These are phyloP conservation scores for Penicillium sp. DNA, from an alignment of 2,329 filamentous ascomycete species.

Conservation along the genomic window DNA sequence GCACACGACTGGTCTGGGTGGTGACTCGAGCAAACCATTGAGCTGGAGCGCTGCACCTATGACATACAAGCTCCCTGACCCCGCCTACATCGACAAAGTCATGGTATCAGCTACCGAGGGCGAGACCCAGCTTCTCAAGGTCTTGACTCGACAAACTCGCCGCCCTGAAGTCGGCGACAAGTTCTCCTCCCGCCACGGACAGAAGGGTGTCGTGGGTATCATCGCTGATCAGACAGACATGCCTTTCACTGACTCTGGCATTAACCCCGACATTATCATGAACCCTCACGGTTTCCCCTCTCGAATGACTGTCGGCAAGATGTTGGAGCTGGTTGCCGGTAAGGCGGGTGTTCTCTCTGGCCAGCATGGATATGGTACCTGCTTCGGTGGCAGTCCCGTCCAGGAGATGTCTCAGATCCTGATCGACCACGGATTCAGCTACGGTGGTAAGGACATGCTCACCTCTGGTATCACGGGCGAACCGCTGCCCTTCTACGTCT, in stretches of 20 bases:
- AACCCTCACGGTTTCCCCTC: slow-evolving; percentile 99
- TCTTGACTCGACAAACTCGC: slow-evolving; percentile 93
- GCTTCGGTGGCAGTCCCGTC: slow-evolving; percentile 79
- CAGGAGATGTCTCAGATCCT: slow-evolving; percentile 87
- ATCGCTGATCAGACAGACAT: slow-evolving; percentile 96
- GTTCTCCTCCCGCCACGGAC: slow-evolving; percentile 96
- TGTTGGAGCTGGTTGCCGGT: slow-evolving; percentile 90
- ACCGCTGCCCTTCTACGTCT: slow-evolving; percentile 90
- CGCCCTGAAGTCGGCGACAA: slow-evolving; percentile 96
- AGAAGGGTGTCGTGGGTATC: slow-evolving; percentile 96
- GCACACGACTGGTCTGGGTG: slow-evolving; percentile 64
- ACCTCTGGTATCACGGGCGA: slow-evolving; percentile 95
- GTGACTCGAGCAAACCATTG: slow-evolving; percentile 58
- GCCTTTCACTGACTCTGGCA: slow-evolving; percentile 87
- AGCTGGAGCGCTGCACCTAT: slow-evolving; percentile 45
- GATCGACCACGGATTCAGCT: slow-evolving; percentile 86
- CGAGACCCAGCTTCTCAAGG: slow-evolving; percentile 85
- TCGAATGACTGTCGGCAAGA: slow-evolving; percentile 98
- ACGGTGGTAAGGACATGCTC: slow-evolving; percentile 96
- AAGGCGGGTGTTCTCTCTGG: slow-evolving; percentile 89
- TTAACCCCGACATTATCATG: slow-evolving; percentile 99
- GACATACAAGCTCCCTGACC: slow-evolving; percentile 81
- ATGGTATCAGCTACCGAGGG: slow-evolving; percentile 88
- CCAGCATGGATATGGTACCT: slow-evolving; percentile 85
- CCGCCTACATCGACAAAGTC: slow-evolving; percentile 92